Evolutionary conservation across 2,329 filamentous ascomycete species (phyloP).

Genomic region (Verticillium tricorpus): DNA sequence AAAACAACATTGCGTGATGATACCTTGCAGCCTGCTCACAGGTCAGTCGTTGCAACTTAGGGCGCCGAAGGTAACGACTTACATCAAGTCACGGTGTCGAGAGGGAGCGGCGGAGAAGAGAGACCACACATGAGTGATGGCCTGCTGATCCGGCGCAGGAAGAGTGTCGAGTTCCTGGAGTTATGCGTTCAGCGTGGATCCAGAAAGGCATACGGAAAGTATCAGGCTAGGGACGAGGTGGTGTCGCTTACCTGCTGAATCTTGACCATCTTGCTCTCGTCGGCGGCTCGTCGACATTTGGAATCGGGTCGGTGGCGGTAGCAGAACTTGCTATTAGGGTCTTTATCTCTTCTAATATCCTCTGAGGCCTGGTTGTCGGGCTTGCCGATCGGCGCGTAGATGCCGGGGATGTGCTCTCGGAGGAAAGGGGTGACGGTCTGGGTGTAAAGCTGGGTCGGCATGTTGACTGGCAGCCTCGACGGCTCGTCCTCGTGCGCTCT

Average conservation of each 20-base stretch:
- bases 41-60: not conserved
- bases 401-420: slow-evolving; percentile 80
- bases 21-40: slow-evolving; percentile 65
- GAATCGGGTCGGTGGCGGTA: slow-evolving; percentile 92
- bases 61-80: not conserved
- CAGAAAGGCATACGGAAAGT: not conserved
- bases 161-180: slow-evolving; percentile 73
- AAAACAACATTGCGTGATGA: slow-evolving; percentile 95
- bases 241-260: slow-evolving; percentile 68
- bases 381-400: slow-evolving; percentile 78
- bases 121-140: slow-evolving; percentile 96
- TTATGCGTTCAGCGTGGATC: slow-evolving; percentile 17
- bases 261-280: slow-evolving; percentile 94
- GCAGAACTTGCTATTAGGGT: slow-evolving; percentile 84
- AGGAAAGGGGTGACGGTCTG: slow-evolving; percentile 85
- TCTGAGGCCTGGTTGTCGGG: slow-evolving; percentile 36
- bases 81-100: slow-evolving; percentile 90
- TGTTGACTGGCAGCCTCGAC: slow-evolving; percentile 45
- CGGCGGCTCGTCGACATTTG: slow-evolving; percentile 86
- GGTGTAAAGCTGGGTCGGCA: slow-evolving; percentile 63
- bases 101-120: slow-evolving; percentile 92
- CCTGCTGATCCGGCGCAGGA: slow-evolving; percentile 82
- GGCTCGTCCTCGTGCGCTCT: slow-evolving; percentile 45
- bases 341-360: slow-evolving; percentile 35
- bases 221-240: slow-evolving; percentile 12